These are phyloP conservation scores for Suhomyces guaymorum DNA, from an alignment of 1,139 yeast species.

Conservation along the genomic window DNA sequence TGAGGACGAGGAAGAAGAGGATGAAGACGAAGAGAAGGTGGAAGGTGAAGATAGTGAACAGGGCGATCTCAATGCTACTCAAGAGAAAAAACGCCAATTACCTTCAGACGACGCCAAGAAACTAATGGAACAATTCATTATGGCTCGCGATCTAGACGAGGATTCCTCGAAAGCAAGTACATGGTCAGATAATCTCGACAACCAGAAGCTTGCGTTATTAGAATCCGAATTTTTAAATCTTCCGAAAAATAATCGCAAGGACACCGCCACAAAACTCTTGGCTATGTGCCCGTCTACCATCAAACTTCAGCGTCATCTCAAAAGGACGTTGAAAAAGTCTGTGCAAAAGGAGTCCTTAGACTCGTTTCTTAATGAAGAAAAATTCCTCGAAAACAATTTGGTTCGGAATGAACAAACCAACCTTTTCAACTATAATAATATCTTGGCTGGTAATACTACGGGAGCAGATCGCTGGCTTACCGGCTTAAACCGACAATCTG, in stretches of 20 bases:
- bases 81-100: conserved; percentile 7
- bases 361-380: conserved; percentile 24
- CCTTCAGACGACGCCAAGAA: conserved; percentile 15
- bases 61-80: conserved; percentile 6
- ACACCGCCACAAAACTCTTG: conserved; percentile 20
- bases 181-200: conserved; percentile 8
- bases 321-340: conserved; percentile 29
- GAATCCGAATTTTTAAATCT: conserved; percentile 15
- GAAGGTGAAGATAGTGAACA: conserved; percentile 8
- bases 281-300: conserved; percentile 35
- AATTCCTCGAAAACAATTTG: conserved; percentile 30
- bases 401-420: conserved; percentile 24
- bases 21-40: conserved; percentile 10
- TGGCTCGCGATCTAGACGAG: conserved; percentile 26
- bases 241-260: conserved; percentile 9
- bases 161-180: conserved; percentile 2
- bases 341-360: conserved; percentile 22
- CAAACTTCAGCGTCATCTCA: conserved; percentile 29
- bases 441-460: conserved; percentile 24
- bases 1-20: conserved; percentile 13
- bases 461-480: conserved; percentile 22
- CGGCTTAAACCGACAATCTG: conserved; percentile 16
- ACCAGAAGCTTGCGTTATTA: conserved; percentile 11
- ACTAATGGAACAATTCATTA: conserved; percentile 33
- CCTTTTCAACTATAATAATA: conserved; percentile 34